Base-by-base conservation (phyloP, 805 yeast species). In the Candida gorgasii region DNA sequence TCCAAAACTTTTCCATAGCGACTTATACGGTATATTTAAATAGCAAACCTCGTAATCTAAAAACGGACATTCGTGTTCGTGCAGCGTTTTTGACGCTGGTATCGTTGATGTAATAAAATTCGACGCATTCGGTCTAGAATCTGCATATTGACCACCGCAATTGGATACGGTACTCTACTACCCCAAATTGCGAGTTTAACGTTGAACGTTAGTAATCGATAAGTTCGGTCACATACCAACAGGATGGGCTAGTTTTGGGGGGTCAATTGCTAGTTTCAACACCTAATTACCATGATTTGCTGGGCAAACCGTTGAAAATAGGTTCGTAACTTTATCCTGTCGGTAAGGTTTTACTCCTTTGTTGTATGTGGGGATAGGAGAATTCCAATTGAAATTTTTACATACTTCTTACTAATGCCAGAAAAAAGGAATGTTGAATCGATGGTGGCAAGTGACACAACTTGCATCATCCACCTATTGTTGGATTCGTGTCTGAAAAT, bases 401-500 rank as follows among this genome's bases (percentile, higher is more conserved):
- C 28, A 27, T n/a, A 33, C 20, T 13, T 12, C 17, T 31, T 31
- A 31, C 24, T 18, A 31, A 17, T 17, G n/a, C n/a, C n/a, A 18
- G 8, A 8, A 24, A 31, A n/a, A 7, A 18, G 35, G 24, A 31
- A 18, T 31, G 30, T 27, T 7, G 12, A 18, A 31, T 11, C 9
- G 31, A 7, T 6, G 12, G 35, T 31, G 35, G 35, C 35, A 34
- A 22, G 37, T 34, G 37, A 34, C 26, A 34, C 37, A 22, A 15
- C 37, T 34, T 34, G 37, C 37, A 34, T 34, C 37, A 34, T 22
- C 37, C 20, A 3, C 28, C 4, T 4, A 34, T 20, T 23, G 37
- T 34, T 14, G n/a, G 28, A 34, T 34, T 34, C 37, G 37, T 34
- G 37, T 34, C 37, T 34, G 37, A n/a, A 34, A 34, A 34, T 34